Evolutionary conservation across 805 yeast species (phyloP).

Genomic region (Pichia occidentalis): DNA sequence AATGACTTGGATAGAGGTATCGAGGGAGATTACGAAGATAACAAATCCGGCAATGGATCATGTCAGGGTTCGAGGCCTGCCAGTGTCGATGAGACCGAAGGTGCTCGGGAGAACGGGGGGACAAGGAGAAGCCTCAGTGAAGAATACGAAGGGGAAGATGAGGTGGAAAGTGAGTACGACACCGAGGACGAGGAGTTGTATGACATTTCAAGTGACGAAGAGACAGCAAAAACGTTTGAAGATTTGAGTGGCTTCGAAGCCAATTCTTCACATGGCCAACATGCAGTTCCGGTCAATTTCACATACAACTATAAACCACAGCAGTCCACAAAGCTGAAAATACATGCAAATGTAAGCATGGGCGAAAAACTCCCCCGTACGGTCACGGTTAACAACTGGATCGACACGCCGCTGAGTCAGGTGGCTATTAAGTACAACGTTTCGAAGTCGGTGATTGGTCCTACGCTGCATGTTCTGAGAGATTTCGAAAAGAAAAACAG

Average conservation of each 20-base stretch:
- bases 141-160: too few relatives aligned
- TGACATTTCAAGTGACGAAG: too few relatives aligned
- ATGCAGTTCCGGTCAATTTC: slow-evolving; percentile 5
- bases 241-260: background rate
- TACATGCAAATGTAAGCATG: slow-evolving; percentile 1
- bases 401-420: slow-evolving; percentile 25
- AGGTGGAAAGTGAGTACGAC: too few relatives aligned
- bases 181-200: too few relatives aligned
- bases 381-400: slow-evolving; percentile 15
- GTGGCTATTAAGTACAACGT: slow-evolving; percentile 24
- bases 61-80: too few relatives aligned
- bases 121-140: too few relatives aligned
- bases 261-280: background rate
- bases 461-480: slow-evolving; percentile 3
- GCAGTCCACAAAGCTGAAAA: background rate
- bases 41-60: too few relatives aligned
- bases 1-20: too few relatives aligned
- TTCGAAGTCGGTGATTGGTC: slow-evolving; percentile 14
- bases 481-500: slow-evolving; percentile 5
- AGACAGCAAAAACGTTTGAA: too few relatives aligned
- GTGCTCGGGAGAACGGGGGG: too few relatives aligned
- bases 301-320: slow-evolving; percentile 4
- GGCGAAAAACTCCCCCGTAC: slow-evolving; percentile 1
- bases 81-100: too few relatives aligned
- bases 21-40: too few relatives aligned